A percentile compares a stretch with the other conserved stretches of the same genome.
phyloP scores from a whole-genome alignment of 768 basidiomycete species.

The Cyclocybe aegerita region DNA sequence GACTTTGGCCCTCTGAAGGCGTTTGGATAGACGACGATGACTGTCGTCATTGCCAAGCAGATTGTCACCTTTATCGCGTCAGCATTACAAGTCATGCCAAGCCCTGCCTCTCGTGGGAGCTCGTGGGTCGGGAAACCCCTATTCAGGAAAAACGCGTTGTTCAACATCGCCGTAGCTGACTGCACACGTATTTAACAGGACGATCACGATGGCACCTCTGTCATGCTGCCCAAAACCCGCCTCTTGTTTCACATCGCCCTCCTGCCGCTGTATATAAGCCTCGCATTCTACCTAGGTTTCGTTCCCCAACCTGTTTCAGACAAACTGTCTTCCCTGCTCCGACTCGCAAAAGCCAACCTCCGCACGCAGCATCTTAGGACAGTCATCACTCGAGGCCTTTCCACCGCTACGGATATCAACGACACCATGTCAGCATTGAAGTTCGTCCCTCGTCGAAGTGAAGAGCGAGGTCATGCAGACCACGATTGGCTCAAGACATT shows the following conservation, averaged over 20 bases:
- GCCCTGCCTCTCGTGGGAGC: no score
- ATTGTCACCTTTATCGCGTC: no score
- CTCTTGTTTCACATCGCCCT: conserved; percentile 36
- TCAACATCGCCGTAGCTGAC: background rate
- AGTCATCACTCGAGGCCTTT: conserved; percentile 4
- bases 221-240: conserved; percentile 35
- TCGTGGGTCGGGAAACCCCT: no score
- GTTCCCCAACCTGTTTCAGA: conserved; percentile 23
- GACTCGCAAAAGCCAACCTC: conserved; percentile 33
- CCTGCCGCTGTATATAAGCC: conserved; percentile 40
- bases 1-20: no score
- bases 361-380: conserved; percentile 24
- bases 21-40: no score
- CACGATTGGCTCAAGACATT: conserved; percentile 89
- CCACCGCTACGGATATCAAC: conserved; percentile 1
- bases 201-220: conserved; percentile 15
- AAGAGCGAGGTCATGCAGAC: conserved; percentile 70
- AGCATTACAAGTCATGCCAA: no score
- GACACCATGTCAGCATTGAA: conserved; percentile 30
- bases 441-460: conserved; percentile 53
- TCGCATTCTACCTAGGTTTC: conserved; percentile 33
- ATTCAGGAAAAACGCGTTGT: no score
- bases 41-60: no score
- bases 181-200: conserved; percentile 6
- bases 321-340: conserved; percentile 39